phyloP scores from a whole-genome alignment of 495 filamentous ascomycete species.

The Podospora pseudoanserina region DNA sequence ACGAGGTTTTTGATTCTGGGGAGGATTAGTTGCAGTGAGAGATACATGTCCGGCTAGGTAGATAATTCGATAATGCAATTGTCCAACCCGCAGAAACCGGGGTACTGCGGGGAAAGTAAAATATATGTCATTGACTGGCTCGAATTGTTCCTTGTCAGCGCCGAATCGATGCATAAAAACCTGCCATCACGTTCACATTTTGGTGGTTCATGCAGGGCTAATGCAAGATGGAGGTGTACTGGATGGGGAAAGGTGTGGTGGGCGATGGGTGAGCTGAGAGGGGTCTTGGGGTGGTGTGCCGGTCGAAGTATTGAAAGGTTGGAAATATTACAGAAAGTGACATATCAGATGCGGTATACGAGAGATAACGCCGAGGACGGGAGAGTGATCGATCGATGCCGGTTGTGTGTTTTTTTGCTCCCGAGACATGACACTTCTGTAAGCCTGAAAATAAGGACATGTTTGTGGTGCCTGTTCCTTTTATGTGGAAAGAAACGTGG shows the following conservation, averaged over 20 bases:
- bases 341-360: background rate
- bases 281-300: background rate
- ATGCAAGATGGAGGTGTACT: background rate
- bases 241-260: background rate
- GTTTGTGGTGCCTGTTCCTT: background rate
- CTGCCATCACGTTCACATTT: background rate
- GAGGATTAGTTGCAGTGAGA: background rate
- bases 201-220: background rate
- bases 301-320: background rate
- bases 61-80: background rate
- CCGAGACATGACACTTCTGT: background rate
- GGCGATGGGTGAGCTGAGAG: background rate
- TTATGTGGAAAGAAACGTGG: background rate
- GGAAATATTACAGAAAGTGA: background rate
- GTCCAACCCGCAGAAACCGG: background rate
- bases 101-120: background rate
- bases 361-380: too few species aligned
- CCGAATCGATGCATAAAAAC: background rate
- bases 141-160: background rate
- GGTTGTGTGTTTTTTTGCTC: background rate
- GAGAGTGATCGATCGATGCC: too few species aligned
- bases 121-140: background rate
- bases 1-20: slow-evolving; percentile 6
- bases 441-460: background rate
- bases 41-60: too few species aligned